Percentiles rank a stretch among this genome's conserved stretches.
Conservation (phyloP, 495 filamentous ascomycete species). For the Pyrenula aspistea region DNA sequence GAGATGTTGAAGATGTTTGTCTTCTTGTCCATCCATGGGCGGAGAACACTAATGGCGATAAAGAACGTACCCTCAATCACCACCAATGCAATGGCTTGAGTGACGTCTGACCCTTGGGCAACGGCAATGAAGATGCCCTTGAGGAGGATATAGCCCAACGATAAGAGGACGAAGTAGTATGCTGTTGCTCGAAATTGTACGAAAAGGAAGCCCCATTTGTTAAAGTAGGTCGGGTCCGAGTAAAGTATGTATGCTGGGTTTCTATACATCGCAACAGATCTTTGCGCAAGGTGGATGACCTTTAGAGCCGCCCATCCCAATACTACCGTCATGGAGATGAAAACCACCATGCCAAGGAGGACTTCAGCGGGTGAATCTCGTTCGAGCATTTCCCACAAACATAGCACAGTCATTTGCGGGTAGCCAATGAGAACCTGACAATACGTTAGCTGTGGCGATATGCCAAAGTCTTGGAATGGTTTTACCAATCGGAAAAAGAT, state of each 20-base stretch:
- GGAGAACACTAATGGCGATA: constrained; percentile 57
- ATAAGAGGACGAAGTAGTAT: constrained; percentile 75
- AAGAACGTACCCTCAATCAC: constrained; percentile 63
- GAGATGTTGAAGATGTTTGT: constrained; percentile 84
- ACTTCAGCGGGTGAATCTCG: constrained; percentile 67
- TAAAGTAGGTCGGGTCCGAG: constrained; percentile 69
- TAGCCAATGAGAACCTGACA: constrained; percentile 61
- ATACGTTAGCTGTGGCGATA: no score
- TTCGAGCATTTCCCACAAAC: constrained; percentile 73
- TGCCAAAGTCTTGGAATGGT: no score
- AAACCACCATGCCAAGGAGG: constrained; percentile 68
- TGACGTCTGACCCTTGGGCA: constrained; percentile 44
- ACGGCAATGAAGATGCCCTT: constrained; percentile 76
- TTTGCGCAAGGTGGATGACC: constrained; percentile 65
- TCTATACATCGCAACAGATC: constrained; percentile 69
- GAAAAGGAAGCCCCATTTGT: constrained; percentile 89
- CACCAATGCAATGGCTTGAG: constrained; percentile 63
- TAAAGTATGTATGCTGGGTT: constrained; percentile 85
- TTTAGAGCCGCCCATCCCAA: constrained; percentile 67
- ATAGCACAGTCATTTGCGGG: constrained; percentile 71
- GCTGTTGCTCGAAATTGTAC: constrained; percentile 84
- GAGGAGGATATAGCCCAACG: constrained; percentile 57
- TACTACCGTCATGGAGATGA: constrained; percentile 59
- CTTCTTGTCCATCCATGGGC: constrained; percentile 90
- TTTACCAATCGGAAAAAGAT: constrained; percentile 64